Evolutionary conservation across 176 grass and related monocot genomes (phyloP).

Genomic region (Musa schizocarpa): DNA sequence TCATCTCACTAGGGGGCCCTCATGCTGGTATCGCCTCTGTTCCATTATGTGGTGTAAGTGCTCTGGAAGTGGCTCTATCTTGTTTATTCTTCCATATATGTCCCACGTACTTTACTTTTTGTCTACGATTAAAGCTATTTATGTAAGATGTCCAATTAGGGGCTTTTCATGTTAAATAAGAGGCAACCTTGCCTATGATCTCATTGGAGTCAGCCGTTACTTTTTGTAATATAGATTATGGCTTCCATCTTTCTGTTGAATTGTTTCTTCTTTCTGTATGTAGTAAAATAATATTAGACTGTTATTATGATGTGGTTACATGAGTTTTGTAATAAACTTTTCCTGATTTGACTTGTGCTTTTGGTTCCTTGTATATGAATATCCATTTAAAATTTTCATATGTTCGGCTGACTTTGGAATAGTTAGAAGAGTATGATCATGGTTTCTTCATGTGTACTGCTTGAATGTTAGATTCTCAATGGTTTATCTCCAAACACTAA

Average conservation of each 20-base stretch:
- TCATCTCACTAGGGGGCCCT: conserved; percentile 79
- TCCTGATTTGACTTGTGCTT: background rate
- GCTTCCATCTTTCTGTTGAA: too few relatives aligned
- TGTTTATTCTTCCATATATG: background rate
- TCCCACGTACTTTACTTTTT: background rate
- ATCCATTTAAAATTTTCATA: background rate
- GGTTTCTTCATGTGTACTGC: background rate
- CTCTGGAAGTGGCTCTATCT: background rate
- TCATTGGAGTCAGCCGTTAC: too few relatives aligned
- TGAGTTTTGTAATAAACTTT: background rate
- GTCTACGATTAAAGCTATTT: background rate
- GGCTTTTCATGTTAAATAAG: too few relatives aligned
- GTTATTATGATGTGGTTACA: too few relatives aligned
- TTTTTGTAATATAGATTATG: too few relatives aligned
- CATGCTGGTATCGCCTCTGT: conserved; percentile 91
- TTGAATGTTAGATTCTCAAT: too few relatives aligned
- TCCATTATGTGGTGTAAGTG: conserved; percentile 65
- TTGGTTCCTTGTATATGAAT: background rate
- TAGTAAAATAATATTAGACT: too few relatives aligned
- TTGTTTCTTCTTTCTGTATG: too few relatives aligned
- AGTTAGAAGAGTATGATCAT: background rate
- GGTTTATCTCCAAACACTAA: background rate
- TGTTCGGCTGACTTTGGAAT: background rate
- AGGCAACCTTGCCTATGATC: too few relatives aligned
- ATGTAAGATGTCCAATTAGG: background rate